A percentile compares a stretch with the other conserved stretches of the same genome.
Conservation (phyloP, 306 rosid genomes). For the Pueraria montana region DNA sequence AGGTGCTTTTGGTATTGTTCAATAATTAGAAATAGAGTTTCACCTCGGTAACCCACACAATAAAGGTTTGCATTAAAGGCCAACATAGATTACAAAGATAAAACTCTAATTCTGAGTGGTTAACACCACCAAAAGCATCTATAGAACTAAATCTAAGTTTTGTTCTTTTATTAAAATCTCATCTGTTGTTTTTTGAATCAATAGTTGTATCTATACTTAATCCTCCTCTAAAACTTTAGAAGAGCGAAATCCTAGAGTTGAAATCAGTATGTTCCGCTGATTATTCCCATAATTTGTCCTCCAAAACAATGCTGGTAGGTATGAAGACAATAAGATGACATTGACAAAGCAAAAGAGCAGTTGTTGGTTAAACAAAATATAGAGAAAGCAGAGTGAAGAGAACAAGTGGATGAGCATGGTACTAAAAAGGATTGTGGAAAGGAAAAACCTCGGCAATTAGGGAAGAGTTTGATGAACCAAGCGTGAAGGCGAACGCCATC, state of each 20-base stretch:
- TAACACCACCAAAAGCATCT: neutral
- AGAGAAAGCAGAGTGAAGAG: neutral
- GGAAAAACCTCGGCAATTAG: constrained; percentile 90
- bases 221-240: neutral
- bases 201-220: neutral
- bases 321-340: neutral
- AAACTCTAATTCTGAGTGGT: neutral
- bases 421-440: neutral
- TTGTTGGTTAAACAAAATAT: no score
- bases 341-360: no score
- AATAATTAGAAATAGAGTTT: neutral
- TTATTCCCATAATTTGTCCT: neutral
- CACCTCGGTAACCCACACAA: neutral
- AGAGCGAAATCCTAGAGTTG: neutral
- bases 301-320: constrained; percentile 16
- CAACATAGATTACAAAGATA: neutral
- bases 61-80: neutral
- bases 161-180: neutral
- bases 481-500: constrained; percentile 97
- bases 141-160: neutral
- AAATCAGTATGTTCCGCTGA: neutral
- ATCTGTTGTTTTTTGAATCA: neutral
- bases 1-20: neutral
- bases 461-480: constrained; percentile 98
- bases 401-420: constrained; percentile 1